Percentiles rank a stretch among this genome's conserved stretches.
These are phyloP conservation scores for Rhodotorula mucilaginosa DNA, from an alignment of 1,284 basidiomycete genomes.

Conservation along the genomic window DNA sequence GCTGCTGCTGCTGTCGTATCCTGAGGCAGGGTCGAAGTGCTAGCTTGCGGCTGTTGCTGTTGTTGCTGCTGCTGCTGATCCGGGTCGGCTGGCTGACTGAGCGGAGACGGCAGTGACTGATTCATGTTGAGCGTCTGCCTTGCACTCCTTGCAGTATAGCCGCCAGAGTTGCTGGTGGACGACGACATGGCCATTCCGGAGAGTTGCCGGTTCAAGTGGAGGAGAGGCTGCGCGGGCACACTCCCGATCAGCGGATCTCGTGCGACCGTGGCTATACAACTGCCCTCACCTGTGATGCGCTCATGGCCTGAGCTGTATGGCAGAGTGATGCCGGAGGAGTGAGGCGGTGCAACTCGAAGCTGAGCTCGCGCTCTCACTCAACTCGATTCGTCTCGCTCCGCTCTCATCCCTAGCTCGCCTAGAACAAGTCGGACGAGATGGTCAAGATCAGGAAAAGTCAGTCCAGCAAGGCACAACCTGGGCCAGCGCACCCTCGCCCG, in stretches of 20 bases:
- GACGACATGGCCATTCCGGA: constrained; percentile 29
- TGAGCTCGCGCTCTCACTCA: background rate
- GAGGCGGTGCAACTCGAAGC: background rate
- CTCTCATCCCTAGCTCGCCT: background rate
- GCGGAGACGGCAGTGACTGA: constrained; percentile 25
- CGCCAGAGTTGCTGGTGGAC: constrained; percentile 2
- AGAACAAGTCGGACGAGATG: constrained; percentile 10
- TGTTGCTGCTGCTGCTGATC: background rate
- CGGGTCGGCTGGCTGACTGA: background rate
- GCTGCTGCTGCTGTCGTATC: background rate
- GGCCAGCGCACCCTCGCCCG: background rate
- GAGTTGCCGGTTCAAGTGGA: constrained; percentile 41
- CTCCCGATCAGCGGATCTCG: background rate
- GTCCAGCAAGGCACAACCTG: background rate
- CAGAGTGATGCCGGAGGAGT: background rate
- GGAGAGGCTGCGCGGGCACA: constrained; percentile 17
- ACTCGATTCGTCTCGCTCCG: background rate
- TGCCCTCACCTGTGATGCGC: constrained; percentile 6
- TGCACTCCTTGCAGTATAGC: constrained; percentile 5
- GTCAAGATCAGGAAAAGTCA: constrained; percentile 43
- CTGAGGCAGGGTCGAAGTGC: background rate
- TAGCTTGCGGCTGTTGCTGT: background rate
- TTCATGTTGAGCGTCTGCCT: constrained; percentile 40
- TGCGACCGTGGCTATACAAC: too few species aligned
- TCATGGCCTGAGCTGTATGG: background rate